Evolutionary conservation across 1,139 yeast species (phyloP).

Genomic region (Pichia sp.): DNA sequence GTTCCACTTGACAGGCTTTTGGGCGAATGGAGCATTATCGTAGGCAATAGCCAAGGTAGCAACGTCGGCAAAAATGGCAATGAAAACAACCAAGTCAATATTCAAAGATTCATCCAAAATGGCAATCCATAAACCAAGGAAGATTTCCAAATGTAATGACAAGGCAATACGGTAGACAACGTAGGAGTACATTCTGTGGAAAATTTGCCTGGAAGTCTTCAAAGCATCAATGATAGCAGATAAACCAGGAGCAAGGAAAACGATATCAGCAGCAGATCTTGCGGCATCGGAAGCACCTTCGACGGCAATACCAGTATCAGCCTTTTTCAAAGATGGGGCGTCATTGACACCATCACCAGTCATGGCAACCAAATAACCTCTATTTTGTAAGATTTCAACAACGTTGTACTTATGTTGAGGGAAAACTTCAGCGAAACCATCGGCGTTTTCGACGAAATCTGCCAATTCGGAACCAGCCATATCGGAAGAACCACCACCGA

Average conservation of each 20-base stretch:
- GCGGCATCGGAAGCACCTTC: constrained; percentile 98
- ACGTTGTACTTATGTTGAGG: constrained; percentile 95
- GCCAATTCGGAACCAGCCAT: constrained; percentile 96
- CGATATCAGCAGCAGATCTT: constrained; percentile 94
- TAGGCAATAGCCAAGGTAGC: constrained; percentile 94
- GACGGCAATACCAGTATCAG: constrained; percentile 96
- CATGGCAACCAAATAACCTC: constrained; percentile 97
- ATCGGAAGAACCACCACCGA: constrained; percentile 87
- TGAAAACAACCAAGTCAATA: constrained; percentile 86
- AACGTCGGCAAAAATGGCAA: constrained; percentile 94
- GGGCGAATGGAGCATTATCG: constrained; percentile 97
- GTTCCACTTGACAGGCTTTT: constrained; percentile 98
- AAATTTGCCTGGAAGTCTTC: constrained; percentile 92
- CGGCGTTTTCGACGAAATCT: constrained; percentile 93
- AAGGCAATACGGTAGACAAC: constrained; percentile 95
- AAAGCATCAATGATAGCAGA: constrained; percentile 92
- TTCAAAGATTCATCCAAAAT: constrained; percentile 78
- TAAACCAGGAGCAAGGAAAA: constrained; percentile 93
- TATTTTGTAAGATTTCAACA: constrained; percentile 81
- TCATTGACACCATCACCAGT: constrained; percentile 98
- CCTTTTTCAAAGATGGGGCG: constrained; percentile 94
- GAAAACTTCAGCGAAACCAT: constrained; percentile 97
- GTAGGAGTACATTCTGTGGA: constrained; percentile 97
- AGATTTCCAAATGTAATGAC: constrained; percentile 86
- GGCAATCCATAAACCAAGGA: constrained; percentile 93